Conservation (phyloP, 176 grass and related monocot species). For the Areca catechu region DNA sequence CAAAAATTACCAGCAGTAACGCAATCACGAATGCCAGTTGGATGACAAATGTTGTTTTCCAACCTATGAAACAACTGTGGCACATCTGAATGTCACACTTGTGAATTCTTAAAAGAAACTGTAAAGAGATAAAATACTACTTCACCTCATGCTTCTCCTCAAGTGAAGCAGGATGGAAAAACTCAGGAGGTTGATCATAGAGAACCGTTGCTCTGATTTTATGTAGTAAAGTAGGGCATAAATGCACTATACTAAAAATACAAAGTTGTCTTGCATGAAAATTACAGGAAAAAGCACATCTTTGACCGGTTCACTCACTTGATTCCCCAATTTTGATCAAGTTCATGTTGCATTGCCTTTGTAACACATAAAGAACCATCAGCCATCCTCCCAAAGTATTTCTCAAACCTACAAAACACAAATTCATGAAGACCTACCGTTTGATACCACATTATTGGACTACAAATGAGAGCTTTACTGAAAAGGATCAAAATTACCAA, state of each 20-base stretch:
- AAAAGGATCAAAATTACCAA: conserved; percentile 38
- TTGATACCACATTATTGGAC: too few relatives aligned
- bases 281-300: neutral
- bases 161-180: conserved; percentile 80
- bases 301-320: conserved; percentile 41
- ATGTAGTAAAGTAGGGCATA: too few relatives aligned
- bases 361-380: conserved; percentile 87
- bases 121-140: conserved; percentile 4
- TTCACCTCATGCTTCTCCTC: conserved; percentile 75
- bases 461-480: neutral
- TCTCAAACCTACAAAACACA: conserved; percentile 67
- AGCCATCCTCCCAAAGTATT: conserved; percentile 71
- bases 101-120: conserved; percentile 10
- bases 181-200: conserved; percentile 94
- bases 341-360: conserved; percentile 96
- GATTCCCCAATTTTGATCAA: conserved; percentile 96
- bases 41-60: conserved; percentile 45
- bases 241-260: too few relatives aligned
- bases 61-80: conserved; percentile 86
- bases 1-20: conserved; percentile 58
- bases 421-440: neutral
- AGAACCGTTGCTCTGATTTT: conserved; percentile 70
- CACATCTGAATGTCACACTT: conserved; percentile 26
- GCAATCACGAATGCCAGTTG: conserved; percentile 58
- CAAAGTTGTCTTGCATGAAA: neutral